These are phyloP conservation scores for Trichosporon coremiiforme DNA, from an alignment of 1,284 basidiomycete species.

Conservation along the genomic window DNA sequence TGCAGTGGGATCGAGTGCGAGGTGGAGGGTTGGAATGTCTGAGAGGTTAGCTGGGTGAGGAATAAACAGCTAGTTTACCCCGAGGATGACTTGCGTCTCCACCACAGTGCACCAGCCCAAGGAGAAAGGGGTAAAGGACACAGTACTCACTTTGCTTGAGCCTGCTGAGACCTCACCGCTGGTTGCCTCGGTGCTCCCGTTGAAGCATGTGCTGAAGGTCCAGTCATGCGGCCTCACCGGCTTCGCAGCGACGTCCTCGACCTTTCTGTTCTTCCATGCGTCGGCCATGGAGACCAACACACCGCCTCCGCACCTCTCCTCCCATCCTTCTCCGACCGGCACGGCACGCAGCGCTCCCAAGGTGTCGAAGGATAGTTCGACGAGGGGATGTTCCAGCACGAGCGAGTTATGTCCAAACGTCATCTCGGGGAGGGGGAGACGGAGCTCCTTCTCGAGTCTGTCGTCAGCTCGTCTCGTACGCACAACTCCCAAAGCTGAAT, in stretches of 20 bases:
- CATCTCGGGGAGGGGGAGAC: conserved; percentile 91
- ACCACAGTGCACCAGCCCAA: too few species aligned
- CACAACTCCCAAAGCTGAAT: background rate
- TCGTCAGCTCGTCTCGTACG: conserved; percentile 7
- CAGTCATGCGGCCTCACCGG: conserved; percentile 90
- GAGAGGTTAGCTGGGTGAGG: background rate
- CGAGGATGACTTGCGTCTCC: too few species aligned
- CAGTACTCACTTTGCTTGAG: background rate
- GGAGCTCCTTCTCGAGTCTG: conserved; percentile 71
- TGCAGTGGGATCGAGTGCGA: conserved; percentile 71
- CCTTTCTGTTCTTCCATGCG: conserved; percentile 83
- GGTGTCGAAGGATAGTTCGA: conserved; percentile 71
- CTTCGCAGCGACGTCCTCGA: conserved; percentile 55
- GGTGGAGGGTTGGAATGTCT: conserved; percentile 62
- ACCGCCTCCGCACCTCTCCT: conserved; percentile 76
- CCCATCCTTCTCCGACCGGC: conserved; percentile 67
- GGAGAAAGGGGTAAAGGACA: background rate
- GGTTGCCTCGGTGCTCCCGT: conserved; percentile 48
- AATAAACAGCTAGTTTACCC: too few species aligned
- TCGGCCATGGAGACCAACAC: conserved; percentile 95
- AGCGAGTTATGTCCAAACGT: conserved; percentile 88
- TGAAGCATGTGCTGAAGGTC: conserved; percentile 92
- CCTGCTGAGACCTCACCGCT: too few species aligned
- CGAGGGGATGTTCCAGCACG: conserved; percentile 61
- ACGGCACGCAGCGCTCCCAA: conserved; percentile 72